These are phyloP conservation scores for Flaveria brownii DNA, from an alignment of 129 eudicot genomes.

Conservation along the genomic window DNA sequence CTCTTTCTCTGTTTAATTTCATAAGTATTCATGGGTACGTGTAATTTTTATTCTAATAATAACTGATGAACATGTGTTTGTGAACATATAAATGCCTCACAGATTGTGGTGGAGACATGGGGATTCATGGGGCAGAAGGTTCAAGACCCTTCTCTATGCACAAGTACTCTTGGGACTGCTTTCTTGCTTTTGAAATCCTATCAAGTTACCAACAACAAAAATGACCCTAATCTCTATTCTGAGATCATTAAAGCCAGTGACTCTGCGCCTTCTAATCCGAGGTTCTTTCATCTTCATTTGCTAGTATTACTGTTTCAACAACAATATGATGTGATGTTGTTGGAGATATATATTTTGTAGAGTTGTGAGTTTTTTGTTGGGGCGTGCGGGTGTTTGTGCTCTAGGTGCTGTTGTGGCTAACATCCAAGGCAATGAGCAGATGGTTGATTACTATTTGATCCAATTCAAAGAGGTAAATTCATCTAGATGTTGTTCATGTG, in stretches of 20 bases:
- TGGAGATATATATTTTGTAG: conserved; percentile 22
- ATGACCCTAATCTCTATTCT: conserved; percentile 48
- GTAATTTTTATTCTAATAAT: too few relatives aligned
- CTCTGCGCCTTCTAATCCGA: conserved; percentile 51
- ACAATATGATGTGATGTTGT: conserved; percentile 1
- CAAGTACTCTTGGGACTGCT: conserved; percentile 65
- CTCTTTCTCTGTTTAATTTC: not conserved
- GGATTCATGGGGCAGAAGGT: conserved; percentile 44
- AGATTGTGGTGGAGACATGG: conserved; percentile 75
- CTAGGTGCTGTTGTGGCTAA: conserved; percentile 77
- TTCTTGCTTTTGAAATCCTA: conserved; percentile 61
- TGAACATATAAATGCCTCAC: conserved; percentile 22
- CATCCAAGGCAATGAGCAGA: conserved; percentile 39
- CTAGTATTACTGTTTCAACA: too few relatives aligned
- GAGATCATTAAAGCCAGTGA: conserved; percentile 83
- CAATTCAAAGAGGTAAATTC: conserved; percentile 54
- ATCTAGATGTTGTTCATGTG: not conserved
- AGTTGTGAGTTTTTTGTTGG: conserved; percentile 58
- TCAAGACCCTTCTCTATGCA: conserved; percentile 43
- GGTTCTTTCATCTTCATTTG: conserved; percentile 30
- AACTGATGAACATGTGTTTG: conserved; percentile 30
- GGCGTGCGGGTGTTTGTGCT: too few relatives aligned
- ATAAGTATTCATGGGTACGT: not conserved
- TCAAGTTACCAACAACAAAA: conserved; percentile 43
- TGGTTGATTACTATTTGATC: conserved; percentile 51